These are phyloP conservation scores for Phytopythium cucurbitacearum DNA, from an alignment of 352 stramenopile genomes.

Conservation along the genomic window DNA sequence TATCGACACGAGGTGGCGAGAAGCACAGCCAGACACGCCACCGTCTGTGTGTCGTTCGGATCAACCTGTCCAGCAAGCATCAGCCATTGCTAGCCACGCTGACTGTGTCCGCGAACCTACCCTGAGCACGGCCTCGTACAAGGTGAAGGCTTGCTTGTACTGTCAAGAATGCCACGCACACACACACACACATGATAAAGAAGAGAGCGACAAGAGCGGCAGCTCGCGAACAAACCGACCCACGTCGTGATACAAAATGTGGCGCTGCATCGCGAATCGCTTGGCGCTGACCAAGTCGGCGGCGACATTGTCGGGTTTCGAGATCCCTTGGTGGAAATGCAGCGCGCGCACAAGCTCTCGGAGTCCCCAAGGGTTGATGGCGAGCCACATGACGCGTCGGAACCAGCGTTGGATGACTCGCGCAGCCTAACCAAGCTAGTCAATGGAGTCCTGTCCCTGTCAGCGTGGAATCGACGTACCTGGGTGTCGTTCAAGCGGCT, in stretches of 20 bases:
- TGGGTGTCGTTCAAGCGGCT: slow-evolving; percentile 33
- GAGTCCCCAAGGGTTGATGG: slow-evolving; percentile 38
- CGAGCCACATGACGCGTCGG: slow-evolving; percentile 45
- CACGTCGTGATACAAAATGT: slow-evolving; percentile 53
- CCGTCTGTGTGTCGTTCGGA: slow-evolving; percentile 28
- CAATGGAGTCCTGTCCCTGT: not conserved
- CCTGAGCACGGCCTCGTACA: slow-evolving; percentile 54
- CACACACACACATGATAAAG: not conserved
- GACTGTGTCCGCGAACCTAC: slow-evolving; percentile 12
- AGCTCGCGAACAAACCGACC: not conserved
- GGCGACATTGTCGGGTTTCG: slow-evolving; percentile 10
- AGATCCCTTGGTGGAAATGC: slow-evolving; percentile 28
- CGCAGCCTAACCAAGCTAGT: slow-evolving; percentile 17
- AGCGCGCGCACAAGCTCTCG: slow-evolving; percentile 26
- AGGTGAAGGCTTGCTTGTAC: slow-evolving; percentile 41
- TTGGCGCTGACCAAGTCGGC: slow-evolving; percentile 29
- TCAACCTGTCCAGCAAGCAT: slow-evolving; percentile 13
- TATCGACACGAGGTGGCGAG: slow-evolving; percentile 62
- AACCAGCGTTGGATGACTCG: slow-evolving; percentile 48
- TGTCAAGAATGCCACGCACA: slow-evolving; percentile 7
- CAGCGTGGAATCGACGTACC: slow-evolving; percentile 2
- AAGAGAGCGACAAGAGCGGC: not conserved
- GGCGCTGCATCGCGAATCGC: slow-evolving; percentile 36
- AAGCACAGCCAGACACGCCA: slow-evolving; percentile 44
- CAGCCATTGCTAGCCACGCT: not conserved